Base-by-base conservation (phyloP, 2,329 filamentous ascomycete species). In the Fonsecaea pedrosoi region DNA sequence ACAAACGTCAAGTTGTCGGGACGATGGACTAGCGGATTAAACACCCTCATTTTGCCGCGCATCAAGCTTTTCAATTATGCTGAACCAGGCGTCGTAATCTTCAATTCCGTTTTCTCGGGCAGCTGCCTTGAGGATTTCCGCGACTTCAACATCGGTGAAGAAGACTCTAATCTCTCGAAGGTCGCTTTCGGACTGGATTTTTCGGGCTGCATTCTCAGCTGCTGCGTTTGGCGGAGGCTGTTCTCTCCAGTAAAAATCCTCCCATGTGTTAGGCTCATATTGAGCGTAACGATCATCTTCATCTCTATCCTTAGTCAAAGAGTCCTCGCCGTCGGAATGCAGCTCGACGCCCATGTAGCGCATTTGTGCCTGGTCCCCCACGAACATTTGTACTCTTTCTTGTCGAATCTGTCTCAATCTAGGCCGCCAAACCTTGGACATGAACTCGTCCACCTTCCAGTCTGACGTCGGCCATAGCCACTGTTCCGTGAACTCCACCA, bases 1-100 rank as follows among this genome's bases (percentile, higher is more conserved):
- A 32, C 1, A 32, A 5, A 32, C 30, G 30, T 6, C 30, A 32
- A 32, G 30, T 32, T 1, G 30, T 45, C 15, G 2, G 0, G 15
- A n/a, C 15, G 40, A 45, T 7, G 10, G 15, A 15, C 15, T 42
- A 0, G 5, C 12, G 5, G 6, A 32, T 45, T 15, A 7, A 21
- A 8, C 15, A 8, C 40, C 9, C 40, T 8, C 10, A 4, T 45
- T 6, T 45, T 18, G 40, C 18, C 50, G 60, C 15, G 35, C 35
- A 54, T 62, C 60, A 21, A 35, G 21, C 50, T 32, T 56, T 21
- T 50, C 50, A 37, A 62, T 56, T 37, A 62, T 62, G 18, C 34
- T 40, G 21, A 55, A 62, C 60, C 60, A 62, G 12, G 35, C n/a
- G 15, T 62, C 60, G 60, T 62, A 55, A 21, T 62, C 38, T 9